These are phyloP conservation scores for Cordyceps militaris DNA, from an alignment of 2,329 filamentous ascomycete genomes.

Conservation along the genomic window DNA sequence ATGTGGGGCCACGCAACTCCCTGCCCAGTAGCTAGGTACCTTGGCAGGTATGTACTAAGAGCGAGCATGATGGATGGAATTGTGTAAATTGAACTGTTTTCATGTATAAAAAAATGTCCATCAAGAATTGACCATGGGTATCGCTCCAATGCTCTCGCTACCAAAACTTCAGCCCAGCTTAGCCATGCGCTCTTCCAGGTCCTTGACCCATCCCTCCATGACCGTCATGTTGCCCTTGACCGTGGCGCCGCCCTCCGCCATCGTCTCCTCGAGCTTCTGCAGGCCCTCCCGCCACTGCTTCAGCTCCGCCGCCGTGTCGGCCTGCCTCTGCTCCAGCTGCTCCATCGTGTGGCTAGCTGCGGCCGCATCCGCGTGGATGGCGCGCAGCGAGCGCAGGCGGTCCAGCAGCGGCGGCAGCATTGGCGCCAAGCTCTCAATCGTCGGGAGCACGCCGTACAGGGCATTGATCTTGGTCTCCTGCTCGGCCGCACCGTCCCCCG, in stretches of 20 bases:
- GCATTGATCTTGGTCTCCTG: slow-evolving; percentile 84
- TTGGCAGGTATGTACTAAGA: too few species aligned
- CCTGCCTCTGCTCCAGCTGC: slow-evolving; percentile 70
- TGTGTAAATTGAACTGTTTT: background rate
- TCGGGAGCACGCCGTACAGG: slow-evolving; percentile 80
- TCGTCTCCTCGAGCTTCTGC: slow-evolving; percentile 67
- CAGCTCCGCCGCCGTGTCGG: slow-evolving; percentile 76
- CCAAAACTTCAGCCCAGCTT: slow-evolving; percentile 35
- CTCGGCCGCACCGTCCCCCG: slow-evolving; percentile 50
- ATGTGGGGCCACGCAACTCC: slow-evolving; percentile 7
- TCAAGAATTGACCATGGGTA: slow-evolving; percentile 8
- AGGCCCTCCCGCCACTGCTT: slow-evolving; percentile 79
- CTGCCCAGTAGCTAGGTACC: too few species aligned
- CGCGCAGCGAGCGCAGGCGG: slow-evolving; percentile 72
- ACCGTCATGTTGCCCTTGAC: slow-evolving; percentile 75
- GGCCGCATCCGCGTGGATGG: slow-evolving; percentile 81
- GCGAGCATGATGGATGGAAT: background rate
- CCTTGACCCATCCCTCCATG: slow-evolving; percentile 86
- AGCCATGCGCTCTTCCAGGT: slow-evolving; percentile 70
- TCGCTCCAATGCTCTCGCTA: slow-evolving; percentile 5
- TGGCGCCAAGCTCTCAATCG: slow-evolving; percentile 79
- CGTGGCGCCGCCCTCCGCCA: slow-evolving; percentile 60
- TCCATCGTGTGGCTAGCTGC: slow-evolving; percentile 71
- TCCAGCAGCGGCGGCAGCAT: slow-evolving; percentile 81
- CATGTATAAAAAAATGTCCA: slow-evolving; percentile 1